Conservation (phyloP, 192 early-diverging fungal genomes). For the Coemansia sp. region DNA sequence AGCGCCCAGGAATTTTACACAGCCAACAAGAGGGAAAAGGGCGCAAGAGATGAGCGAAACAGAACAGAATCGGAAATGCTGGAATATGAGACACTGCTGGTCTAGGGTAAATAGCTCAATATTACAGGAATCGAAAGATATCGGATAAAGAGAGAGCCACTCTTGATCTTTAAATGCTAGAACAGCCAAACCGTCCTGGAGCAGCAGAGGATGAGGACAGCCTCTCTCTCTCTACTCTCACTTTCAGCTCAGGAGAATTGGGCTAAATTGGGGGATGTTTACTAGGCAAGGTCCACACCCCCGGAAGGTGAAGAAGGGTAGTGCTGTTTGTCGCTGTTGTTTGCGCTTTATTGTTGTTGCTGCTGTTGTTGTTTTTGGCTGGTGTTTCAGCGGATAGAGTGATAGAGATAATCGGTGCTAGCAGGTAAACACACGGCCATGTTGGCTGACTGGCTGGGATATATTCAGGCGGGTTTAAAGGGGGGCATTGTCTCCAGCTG, state of each 20-base stretch:
- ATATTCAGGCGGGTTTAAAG: background rate
- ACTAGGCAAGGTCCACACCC: background rate
- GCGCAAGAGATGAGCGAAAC: background rate
- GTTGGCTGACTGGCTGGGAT: background rate
- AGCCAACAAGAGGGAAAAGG: too few relatives aligned
- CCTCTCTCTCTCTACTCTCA: too few relatives aligned
- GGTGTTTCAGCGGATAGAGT: conserved; percentile 6
- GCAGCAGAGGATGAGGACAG: background rate
- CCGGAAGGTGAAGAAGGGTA: background rate
- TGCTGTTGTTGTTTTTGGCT: conserved; percentile 2
- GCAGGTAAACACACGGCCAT: background rate
- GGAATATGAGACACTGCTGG: background rate
- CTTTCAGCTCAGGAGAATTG: background rate
- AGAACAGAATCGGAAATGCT: background rate
- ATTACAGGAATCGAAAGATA: background rate
- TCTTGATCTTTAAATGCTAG: conserved; percentile 1
- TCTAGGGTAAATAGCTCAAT: background rate
- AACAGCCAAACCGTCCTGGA: conserved; percentile 3
- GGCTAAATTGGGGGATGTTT: conserved; percentile 1
- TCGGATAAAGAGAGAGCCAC: background rate
- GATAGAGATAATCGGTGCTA: background rate
- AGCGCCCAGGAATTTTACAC: too few relatives aligned
- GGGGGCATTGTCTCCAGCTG: conserved; percentile 6
- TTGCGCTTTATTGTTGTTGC: background rate
- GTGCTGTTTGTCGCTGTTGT: background rate